Percentiles rank a stretch among this genome's conserved stretches.
Conservation (phyloP, 257 asterid genomes). For the Anisodus acutangulus region DNA sequence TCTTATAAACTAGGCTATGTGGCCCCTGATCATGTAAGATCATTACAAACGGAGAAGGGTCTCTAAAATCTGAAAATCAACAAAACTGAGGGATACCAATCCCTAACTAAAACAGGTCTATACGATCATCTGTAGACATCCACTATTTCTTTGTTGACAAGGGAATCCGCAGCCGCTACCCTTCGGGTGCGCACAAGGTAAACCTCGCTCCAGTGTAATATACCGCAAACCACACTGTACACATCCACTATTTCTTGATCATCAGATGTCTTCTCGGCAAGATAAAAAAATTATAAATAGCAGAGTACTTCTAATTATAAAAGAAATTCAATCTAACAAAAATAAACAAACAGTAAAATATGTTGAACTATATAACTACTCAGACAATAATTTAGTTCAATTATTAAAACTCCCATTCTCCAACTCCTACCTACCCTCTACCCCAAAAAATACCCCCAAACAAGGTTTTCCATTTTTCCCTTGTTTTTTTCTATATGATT, state of each 20-base stretch:
- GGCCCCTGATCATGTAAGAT: background rate
- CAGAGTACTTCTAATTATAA: background rate
- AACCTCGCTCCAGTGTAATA: no score
- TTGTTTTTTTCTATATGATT: background rate
- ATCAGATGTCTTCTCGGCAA: background rate
- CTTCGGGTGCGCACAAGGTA: no score
- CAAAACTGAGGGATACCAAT: background rate
- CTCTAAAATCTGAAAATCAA: background rate
- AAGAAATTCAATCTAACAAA: background rate
- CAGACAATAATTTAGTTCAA: background rate
- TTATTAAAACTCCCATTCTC: background rate
- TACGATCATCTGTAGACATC: background rate
- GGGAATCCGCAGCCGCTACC: no score
- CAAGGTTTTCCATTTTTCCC: background rate
- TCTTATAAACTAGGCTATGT: background rate
- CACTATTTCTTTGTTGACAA: background rate
- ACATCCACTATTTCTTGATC: background rate
- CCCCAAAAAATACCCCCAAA: background rate
- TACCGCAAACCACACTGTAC: no score
- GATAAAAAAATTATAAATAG: background rate
- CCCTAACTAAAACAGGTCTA: background rate
- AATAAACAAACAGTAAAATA: background rate
- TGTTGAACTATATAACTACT: background rate
- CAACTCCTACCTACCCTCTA: background rate
- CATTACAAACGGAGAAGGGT: background rate